These are phyloP conservation scores for Gnetum montanum DNA, from an alignment of 75 land plant genomes.

Conservation along the genomic window DNA sequence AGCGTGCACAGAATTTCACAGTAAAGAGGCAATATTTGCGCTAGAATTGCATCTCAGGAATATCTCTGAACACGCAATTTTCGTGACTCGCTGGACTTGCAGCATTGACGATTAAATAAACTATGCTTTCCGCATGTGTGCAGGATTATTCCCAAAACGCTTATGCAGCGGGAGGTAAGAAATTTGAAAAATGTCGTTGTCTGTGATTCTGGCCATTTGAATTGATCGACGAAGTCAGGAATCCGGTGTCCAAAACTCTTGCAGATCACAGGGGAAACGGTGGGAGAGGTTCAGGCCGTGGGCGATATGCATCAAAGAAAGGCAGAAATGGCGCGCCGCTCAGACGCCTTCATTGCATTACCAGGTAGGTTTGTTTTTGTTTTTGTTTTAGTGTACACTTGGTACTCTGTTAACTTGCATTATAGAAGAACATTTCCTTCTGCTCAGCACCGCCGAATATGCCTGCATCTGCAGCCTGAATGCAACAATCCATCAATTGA, in stretches of 20 bases:
- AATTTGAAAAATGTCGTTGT: too few species aligned
- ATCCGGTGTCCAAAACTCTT: background rate
- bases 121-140: background rate
- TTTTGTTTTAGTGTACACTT: background rate
- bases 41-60: too few species aligned
- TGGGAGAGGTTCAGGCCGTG: constrained; percentile 50
- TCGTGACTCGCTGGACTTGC: too few species aligned
- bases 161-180: constrained; percentile 36
- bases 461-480: background rate
- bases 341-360: constrained; percentile 62
- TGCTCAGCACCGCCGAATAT: too few species aligned
- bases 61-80: too few species aligned
- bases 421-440: too few species aligned
- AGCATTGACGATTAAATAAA: too few species aligned
- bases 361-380: constrained; percentile 21
- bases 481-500: background rate
- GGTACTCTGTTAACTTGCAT: too few species aligned
- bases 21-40: too few species aligned
- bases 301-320: constrained; percentile 61
- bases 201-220: too few species aligned
- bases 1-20: too few species aligned
- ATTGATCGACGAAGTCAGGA: background rate
- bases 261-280: constrained; percentile 57
- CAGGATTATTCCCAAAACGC: constrained; percentile 44
- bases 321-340: constrained; percentile 57